These are phyloP conservation scores for Metarhizium guizhouense DNA, from an alignment of 2,329 filamentous ascomycete species.

Conservation along the genomic window DNA sequence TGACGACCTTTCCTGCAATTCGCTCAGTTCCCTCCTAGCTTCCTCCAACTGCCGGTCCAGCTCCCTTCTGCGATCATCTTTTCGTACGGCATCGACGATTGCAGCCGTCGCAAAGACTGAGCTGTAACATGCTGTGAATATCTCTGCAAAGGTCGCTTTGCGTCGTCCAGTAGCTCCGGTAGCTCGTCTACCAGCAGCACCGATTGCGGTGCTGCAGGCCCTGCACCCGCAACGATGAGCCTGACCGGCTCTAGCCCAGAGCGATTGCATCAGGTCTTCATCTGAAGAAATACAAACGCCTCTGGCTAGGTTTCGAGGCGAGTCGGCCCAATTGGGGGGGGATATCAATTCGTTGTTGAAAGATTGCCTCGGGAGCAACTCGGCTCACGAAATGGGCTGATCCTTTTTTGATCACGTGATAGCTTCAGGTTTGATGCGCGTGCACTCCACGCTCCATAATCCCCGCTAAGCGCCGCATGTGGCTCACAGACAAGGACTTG, in stretches of 20 bases:
- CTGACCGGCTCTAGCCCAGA: constrained; percentile 60
- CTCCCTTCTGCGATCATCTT: constrained; percentile 47
- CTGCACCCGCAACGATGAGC: constrained; percentile 55
- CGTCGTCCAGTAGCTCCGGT: constrained; percentile 41
- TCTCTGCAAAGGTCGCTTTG: constrained; percentile 39
- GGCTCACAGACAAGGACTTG: background rate
- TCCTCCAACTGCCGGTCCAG: constrained; percentile 54
- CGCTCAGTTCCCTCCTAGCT: constrained; percentile 37
- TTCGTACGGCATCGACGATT: constrained; percentile 50
- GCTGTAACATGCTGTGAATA: constrained; percentile 60
- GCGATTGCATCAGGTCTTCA: constrained; percentile 50
- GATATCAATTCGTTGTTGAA: background rate
- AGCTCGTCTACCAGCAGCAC: constrained; percentile 38
- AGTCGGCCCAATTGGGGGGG: constrained; percentile 4
- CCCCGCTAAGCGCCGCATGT: background rate
- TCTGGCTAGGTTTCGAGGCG: background rate
- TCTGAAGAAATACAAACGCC: constrained; percentile 7
- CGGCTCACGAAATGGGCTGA: background rate
- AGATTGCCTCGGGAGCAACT: background rate
- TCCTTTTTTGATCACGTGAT: constrained; percentile 3
- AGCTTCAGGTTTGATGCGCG: background rate
- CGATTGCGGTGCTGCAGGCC: constrained; percentile 45
- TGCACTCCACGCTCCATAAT: background rate
- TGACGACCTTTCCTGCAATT: constrained; percentile 24
- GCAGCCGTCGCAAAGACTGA: constrained; percentile 58